Conservation (phyloP, 1,139 yeast species). For the Debaryomycetaceae sp. region DNA sequence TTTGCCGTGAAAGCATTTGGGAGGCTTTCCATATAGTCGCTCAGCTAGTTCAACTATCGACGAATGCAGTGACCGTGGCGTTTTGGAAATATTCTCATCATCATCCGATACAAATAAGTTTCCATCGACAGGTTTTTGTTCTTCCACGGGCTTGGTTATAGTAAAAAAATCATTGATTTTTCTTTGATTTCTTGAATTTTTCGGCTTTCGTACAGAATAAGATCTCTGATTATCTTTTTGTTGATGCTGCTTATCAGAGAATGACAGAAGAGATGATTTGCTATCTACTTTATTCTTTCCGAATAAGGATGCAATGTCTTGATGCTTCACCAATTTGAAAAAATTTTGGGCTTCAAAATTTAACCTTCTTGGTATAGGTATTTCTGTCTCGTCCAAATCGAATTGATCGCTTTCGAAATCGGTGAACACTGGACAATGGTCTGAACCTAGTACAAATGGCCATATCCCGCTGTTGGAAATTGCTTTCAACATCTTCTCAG, state of each 20-base stretch:
- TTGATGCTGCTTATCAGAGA: not conserved
- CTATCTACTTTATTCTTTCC: constrained; percentile 1
- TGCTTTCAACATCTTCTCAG: constrained; percentile 28
- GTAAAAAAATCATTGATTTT: constrained; percentile 14
- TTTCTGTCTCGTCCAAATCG: not conserved
- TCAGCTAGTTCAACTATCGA: constrained; percentile 9
- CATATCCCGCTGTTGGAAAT: constrained; percentile 58
- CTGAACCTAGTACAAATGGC: constrained; percentile 77
- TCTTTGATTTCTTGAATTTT: constrained; percentile 13
- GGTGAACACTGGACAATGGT: constrained; percentile 87
- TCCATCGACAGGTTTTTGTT: not conserved
- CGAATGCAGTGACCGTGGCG: not conserved
- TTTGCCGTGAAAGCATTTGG: constrained; percentile 50
- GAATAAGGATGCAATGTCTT: constrained; percentile 56
- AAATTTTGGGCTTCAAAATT: constrained; percentile 55
- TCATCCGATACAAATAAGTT: not conserved
- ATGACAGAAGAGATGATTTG: not conserved
- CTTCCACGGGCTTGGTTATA: not conserved
- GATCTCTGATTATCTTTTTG: not conserved
- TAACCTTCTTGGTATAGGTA: constrained; percentile 16
- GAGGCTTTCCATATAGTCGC: constrained; percentile 33
- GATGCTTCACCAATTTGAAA: constrained; percentile 45
- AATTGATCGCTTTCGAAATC: constrained; percentile 42
- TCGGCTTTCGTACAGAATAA: constrained; percentile 10
- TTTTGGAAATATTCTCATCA: not conserved